These are phyloP conservation scores for Mrakia blollopis DNA, from an alignment of 768 basidiomycete species.

Conservation along the genomic window DNA sequence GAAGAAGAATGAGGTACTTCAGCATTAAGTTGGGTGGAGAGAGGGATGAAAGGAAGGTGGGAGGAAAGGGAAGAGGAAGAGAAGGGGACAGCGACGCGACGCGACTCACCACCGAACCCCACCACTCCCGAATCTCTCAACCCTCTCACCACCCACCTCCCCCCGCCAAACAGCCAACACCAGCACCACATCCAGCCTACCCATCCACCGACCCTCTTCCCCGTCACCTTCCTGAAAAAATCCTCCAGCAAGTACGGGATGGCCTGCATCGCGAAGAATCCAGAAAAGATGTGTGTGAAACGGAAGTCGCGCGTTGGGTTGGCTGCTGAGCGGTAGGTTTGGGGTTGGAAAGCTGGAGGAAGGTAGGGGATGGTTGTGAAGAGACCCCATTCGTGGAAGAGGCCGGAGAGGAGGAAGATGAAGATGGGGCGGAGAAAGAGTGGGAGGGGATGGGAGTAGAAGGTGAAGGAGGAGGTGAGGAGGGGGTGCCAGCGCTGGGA, in stretches of 20 bases:
- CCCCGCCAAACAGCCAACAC: not conserved
- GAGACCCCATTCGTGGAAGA: conserved; percentile 2
- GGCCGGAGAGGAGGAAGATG: not conserved
- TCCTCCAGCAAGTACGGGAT: not conserved
- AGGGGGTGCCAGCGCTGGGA: not conserved
- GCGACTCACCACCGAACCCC: not conserved
- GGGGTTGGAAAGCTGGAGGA: too few relatives aligned
- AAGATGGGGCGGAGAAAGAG: not conserved
- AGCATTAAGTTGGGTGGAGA: too few relatives aligned
- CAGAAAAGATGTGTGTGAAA: not conserved
- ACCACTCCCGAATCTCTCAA: not conserved
- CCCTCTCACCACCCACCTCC: conserved; percentile 1
- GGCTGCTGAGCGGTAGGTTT: too few relatives aligned
- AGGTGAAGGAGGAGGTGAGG: too few relatives aligned
- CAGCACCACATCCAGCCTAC: not conserved
- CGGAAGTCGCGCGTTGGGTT: not conserved
- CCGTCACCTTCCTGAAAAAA: not conserved
- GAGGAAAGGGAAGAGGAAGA: not conserved
- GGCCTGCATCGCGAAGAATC: not conserved
- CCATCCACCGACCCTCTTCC: not conserved
- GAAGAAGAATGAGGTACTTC: too few relatives aligned
- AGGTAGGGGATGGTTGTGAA: not conserved
- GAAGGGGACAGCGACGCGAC: too few relatives aligned
- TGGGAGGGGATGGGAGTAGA: not conserved
- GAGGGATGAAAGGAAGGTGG: too few relatives aligned